Evolutionary conservation across 1,139 yeast genomes (phyloP), one percentile per base, ranked within the genome.

Genomic region (Debaryomyces psychrophilus): DNA sequence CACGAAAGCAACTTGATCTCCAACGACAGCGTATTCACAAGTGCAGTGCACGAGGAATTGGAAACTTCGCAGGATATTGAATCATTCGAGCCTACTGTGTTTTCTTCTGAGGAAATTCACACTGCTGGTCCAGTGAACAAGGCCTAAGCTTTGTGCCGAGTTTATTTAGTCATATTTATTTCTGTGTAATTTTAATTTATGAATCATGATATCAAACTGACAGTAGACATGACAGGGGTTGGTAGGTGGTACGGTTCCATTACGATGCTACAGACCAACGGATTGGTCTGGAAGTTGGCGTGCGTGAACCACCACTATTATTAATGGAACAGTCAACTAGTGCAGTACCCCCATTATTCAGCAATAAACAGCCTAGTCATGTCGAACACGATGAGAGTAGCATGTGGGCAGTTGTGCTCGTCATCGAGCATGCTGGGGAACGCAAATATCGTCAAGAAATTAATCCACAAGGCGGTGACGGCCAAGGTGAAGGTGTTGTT

Each of bases 381-480:
- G 47, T 35, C 47, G 5, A 29, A 25, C 22, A 43, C 52, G 18
- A 35, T 67, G 25, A 65, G 53, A 45, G 76, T 90, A 12, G 97
- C 96, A 9, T 90, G 90, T 22, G 97, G 96, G 0, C 98, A 92
- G 61, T 69, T 93, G 51, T 84, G 93, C 55, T 87, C 96, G 0
- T 79, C 93, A 0, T 74, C 89, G 2, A 80, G 78, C 44, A 66
- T 89, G 20, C 56, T 67, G 1, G 71, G 72, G 23, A 93, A 93
- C 55, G 83, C 89, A 11, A 59, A 67, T 8, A 68, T 74, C 1
- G 93, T 85, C 0, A 73, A 76, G 14, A 71, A 72, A 40, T 69
- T 90, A 31, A 81, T 90, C 25, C 64, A 69, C n/a, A 67, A 73
- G 45, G 96, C 97, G 0, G 76, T 87, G 0, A 65, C 66, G 7